Base-by-base conservation (phyloP, 78 protist species). In the Chrysochromulina parva region DNA sequence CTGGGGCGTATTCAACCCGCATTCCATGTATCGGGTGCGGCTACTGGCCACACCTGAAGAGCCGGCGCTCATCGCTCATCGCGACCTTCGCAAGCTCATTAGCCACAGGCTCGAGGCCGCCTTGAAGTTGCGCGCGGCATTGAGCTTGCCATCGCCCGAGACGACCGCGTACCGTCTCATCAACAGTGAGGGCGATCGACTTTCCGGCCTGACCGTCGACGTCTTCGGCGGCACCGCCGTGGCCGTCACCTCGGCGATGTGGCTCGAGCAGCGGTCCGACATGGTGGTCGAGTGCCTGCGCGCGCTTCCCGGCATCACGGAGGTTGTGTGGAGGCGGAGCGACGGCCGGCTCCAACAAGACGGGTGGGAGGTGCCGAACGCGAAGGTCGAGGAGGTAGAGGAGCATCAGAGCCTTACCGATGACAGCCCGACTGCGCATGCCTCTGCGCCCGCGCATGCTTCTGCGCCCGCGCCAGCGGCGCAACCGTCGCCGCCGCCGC, bases 181-280 rank as follows among this genome's bases (percentile, higher is more conserved):
- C 66, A 88, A 88, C 81, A n/a, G 84, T 54, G 91, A 88, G 76
- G 91, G 91, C 11, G 91, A 88, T 19, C 84, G 91, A 3, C 66
- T 88, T 54, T 66, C 84, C 20, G 91, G 91, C 3, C 91, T 88
- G 0, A 7, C 48, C 24, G 78, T 88, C 38, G 91, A 88, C 38
- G 59, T 88, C 1, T 67, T 88, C 14, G 91, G 50, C 0, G 24
- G 47, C 47, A 22, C 2, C 48, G 86, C 62, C 20, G 62, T 78
- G 11, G 86, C 13, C 14, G 2, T 53, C 28, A 9, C 11, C 47
- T 50, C 86, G 0, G 86, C 86, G 20, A 26, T 52, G 16, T 78
- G 86, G 86, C 38, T 53, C 48, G 86, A 78, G 60, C 20, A 20
- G 86, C 86, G 13, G 22, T 38, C 62, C 28, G 86, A 52, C 50